Base-by-base conservation (phyloP, 169 alveolate genomes). In the Cryptosporidium andersoni region DNA sequence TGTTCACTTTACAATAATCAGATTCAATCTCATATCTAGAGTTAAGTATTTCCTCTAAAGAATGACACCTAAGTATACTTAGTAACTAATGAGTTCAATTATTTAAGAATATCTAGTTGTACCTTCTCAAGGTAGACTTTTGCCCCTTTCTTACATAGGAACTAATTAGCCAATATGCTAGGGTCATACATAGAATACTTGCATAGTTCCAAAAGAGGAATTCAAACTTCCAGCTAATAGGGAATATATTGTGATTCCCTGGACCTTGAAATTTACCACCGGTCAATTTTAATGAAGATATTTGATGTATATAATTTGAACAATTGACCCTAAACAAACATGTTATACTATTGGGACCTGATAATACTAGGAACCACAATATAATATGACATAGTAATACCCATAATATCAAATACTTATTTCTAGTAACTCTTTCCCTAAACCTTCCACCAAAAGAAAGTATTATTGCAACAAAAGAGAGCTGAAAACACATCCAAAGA, bases 291-390 rank as follows among this genome's bases (percentile, higher is more conserved):
- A 74, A n/a, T 5, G 42, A 12, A 52, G 56, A 58, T 45, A 42
- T 34, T 9, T 63, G 55, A 36, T 74, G 68, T 7, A 25, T 16
- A 4, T 56, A 60, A 42, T 74, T 51, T 2, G 85, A 58, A 34
- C 85, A 74, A 36, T 74, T 74, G 11, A 74, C 85, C 60, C 85
- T 74, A 36, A 74, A 74, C 11, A 74, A n/a, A n/a, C 85, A 74
- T 3, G 85, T 74, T 4, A 74, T 58, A 2, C 74, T 51, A 58
- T 58, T 74, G 6, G 85, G 85, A 16, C 85, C 66, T 34, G 65
- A 42, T 3, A 40, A 4, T 11, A 66, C 55, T 25, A 74, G 14
- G 4, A 47, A 43, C 12, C 55, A 48, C 12, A 74, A 52, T 45
- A 74, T 58, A 36, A 14, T 51, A 9, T 74, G 85, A 1, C 85